Evolutionary conservation across 805 yeast genomes (phyloP), one percentile per base, ranked within the genome.

Genomic region (Wickerhamomyces ciferrii): DNA sequence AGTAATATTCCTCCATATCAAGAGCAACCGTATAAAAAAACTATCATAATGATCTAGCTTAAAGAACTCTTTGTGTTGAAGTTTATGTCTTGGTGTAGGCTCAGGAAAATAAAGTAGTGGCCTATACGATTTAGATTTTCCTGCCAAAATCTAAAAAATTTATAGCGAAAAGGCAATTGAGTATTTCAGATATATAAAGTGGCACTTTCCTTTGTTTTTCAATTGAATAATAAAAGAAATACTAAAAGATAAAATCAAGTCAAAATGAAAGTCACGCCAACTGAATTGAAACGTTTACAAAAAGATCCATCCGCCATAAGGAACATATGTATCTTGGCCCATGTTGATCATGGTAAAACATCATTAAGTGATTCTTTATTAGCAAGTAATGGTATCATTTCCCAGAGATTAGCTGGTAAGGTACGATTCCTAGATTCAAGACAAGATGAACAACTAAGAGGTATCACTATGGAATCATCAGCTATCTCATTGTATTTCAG

Each of bases 301-400:
- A 72, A 72, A 53, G 78, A 84, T 52, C 81, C 96, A 0, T 67
- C 75, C 15, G 71, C 79, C 50, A 81, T 92, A 27, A 75, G 99
- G 50, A 94, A 94, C 65, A 88, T 94, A 39, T 94, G 99, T 67
- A 89, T 94, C 50, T 73, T 94, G 43, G 99, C 99, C 0, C 99
- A 94, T 66, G 99, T 94, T 21, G 99, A 94, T 64, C 99, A 94
- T 62, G 99, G 99, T 24, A 94, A 94, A 68, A 94, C 99, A 0
- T 88, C 98, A 2, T 71, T 94, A 29, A 86, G 96, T 39, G 99
- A 94, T 65, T 86, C 96, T 10, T 69, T 94, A 42, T 69, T 94
- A 36, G 98, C 99, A 23, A 85, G 96, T 34, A 94, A 95, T 66
- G 99, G 99, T 43, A 90, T 94, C 62, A 90, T 94, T 40, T 92